A percentile compares a stretch with the other conserved stretches of the same genome.
These are phyloP conservation scores for Talaromyces sp. DNA, from an alignment of 2,329 filamentous ascomycete genomes.

Conservation along the genomic window DNA sequence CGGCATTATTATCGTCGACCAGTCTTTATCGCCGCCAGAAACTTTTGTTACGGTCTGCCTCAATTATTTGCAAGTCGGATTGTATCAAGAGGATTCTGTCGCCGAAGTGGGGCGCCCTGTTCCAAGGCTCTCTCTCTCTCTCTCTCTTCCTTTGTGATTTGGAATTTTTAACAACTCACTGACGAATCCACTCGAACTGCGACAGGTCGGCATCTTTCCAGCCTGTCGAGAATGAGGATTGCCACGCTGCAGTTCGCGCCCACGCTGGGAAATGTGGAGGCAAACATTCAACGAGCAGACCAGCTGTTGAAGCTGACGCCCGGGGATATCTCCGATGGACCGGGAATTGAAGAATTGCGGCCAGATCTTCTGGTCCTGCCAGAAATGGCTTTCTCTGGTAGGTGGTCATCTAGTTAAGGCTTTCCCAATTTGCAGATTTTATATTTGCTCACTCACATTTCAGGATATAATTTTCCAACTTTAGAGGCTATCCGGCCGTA, in stretches of 20 bases:
- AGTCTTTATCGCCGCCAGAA: background rate
- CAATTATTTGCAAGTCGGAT: background rate
- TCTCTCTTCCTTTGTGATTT: background rate
- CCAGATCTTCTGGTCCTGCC: conserved; percentile 56
- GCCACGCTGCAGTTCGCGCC: conserved; percentile 44
- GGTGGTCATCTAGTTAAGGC: conserved; percentile 9
- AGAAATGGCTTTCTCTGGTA: conserved; percentile 57
- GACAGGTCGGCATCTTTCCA: background rate
- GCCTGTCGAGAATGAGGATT: conserved; percentile 33
- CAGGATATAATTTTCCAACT: conserved; percentile 60
- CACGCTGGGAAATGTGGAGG: conserved; percentile 36
- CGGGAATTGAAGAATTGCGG: conserved; percentile 20
- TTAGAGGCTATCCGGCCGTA: conserved; percentile 52
- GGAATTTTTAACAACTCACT: background rate
- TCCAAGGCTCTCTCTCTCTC: background rate
- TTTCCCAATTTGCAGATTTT: background rate
- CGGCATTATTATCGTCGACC: background rate
- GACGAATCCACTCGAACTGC: background rate
- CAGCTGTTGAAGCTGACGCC: conserved; percentile 29
- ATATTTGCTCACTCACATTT: background rate
- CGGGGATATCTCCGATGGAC: background rate
- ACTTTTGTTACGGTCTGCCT: background rate
- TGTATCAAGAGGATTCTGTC: background rate
- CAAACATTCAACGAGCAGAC: conserved; percentile 41
- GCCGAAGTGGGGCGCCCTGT: background rate